Percentiles rank a stretch among this genome's conserved stretches.
Conservation (phyloP, 2,329 filamentous ascomycete genomes). For the Xylaria sp. region DNA sequence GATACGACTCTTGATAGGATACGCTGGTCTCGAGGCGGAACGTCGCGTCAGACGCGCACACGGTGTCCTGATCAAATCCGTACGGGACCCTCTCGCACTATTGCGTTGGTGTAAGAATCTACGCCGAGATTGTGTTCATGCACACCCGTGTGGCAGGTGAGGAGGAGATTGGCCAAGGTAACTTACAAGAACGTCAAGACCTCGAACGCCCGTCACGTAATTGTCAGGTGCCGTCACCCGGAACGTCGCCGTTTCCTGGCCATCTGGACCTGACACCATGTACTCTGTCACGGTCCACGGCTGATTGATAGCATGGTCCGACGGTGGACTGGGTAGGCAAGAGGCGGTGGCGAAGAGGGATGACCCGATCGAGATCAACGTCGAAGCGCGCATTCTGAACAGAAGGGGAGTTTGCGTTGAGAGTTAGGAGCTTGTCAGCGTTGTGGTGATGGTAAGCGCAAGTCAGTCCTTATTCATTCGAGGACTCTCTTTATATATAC, state of each 20-base stretch:
- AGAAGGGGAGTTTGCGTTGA: slow-evolving; percentile 9
- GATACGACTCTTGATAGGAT: slow-evolving; percentile 34
- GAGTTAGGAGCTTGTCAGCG: slow-evolving; percentile 7
- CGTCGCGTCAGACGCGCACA: slow-evolving; percentile 26
- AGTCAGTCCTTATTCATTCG: slow-evolving; percentile 12
- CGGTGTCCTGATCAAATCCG: slow-evolving; percentile 26
- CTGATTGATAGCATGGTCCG: slow-evolving; percentile 22
- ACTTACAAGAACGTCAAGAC: slow-evolving; percentile 32
- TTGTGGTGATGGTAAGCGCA: slow-evolving; percentile 10
- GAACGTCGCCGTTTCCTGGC: slow-evolving; percentile 28
- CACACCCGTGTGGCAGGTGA: background rate
- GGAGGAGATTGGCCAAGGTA: background rate
- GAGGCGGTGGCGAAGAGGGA: slow-evolving; percentile 23
- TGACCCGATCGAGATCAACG: slow-evolving; percentile 20
- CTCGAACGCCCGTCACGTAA: slow-evolving; percentile 32
- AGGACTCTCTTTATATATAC: slow-evolving; percentile 28
- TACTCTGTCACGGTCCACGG: slow-evolving; percentile 31
- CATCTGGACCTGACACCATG: slow-evolving; percentile 28
- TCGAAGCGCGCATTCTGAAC: slow-evolving; percentile 27
- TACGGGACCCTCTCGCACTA: slow-evolving; percentile 30
- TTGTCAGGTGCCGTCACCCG: slow-evolving; percentile 30
- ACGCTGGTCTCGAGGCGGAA: slow-evolving; percentile 25
- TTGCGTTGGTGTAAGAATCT: slow-evolving; percentile 22
- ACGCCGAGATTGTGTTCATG: slow-evolving; percentile 11
- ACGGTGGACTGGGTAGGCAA: slow-evolving; percentile 18